Evolutionary conservation across 495 filamentous ascomycete species (phyloP).

Genomic region (Penicillium parvum): DNA sequence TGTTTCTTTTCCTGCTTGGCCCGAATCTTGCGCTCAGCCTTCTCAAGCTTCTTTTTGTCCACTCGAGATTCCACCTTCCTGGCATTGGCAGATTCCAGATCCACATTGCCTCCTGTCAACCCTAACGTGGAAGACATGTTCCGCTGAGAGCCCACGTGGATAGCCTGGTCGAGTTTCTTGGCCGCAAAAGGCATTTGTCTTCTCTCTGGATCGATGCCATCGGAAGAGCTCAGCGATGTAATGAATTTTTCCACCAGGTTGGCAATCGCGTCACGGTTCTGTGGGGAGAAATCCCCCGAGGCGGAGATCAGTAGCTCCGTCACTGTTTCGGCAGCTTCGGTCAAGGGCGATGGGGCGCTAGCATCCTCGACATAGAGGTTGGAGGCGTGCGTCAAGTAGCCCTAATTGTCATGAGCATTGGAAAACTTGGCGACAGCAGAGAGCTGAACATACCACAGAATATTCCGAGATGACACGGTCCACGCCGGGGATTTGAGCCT

Average conservation of each 20-base stretch:
- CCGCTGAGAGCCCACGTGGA: slow-evolving; percentile 88
- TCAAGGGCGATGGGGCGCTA: slow-evolving; percentile 63
- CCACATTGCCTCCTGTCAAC: slow-evolving; percentile 75
- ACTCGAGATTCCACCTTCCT: slow-evolving; percentile 96
- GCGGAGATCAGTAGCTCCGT: slow-evolving; percentile 85
- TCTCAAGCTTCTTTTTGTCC: slow-evolving; percentile 98
- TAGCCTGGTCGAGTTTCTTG: slow-evolving; percentile 85
- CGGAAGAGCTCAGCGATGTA: slow-evolving; percentile 65
- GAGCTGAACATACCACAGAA: slow-evolving; percentile 54
- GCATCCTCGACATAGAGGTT: slow-evolving; percentile 73
- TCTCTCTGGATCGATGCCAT: slow-evolving; percentile 66
- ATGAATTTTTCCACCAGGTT: slow-evolving; percentile 90
- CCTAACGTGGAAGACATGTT: slow-evolving; percentile 95
- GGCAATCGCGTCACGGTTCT: slow-evolving; percentile 72
- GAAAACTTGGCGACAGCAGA: slow-evolving; percentile 3
- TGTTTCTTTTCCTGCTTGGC: slow-evolving; percentile 98
- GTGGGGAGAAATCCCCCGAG: slow-evolving; percentile 67
- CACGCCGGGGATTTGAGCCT: slow-evolving; percentile 77
- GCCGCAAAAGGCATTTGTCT: slow-evolving; percentile 68
- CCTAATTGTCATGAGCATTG: slow-evolving; percentile 37
- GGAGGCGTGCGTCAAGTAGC: slow-evolving; percentile 90
- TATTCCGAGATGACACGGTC: slow-evolving; percentile 91
- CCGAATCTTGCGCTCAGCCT: slow-evolving; percentile 95
- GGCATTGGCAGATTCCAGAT: slow-evolving; percentile 86
- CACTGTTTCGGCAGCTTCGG: slow-evolving; percentile 79